Evolutionary conservation across 129 eudicot genomes (phyloP), one percentile per base, ranked within the genome.

Genomic region (Chrysanthemum makinoi): DNA sequence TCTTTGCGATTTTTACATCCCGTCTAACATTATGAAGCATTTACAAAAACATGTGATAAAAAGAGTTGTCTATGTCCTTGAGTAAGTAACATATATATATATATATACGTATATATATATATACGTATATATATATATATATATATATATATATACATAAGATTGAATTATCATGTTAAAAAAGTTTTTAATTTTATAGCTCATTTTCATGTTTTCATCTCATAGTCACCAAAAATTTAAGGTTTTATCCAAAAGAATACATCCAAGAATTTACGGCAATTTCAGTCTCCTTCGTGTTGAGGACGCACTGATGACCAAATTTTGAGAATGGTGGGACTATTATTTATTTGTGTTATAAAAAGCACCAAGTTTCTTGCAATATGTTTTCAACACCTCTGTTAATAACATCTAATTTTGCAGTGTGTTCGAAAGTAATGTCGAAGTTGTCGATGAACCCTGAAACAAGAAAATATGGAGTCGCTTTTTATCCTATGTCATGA

Each of bases 191-290:
- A 35, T 5, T 4, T 35, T 35, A 30, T 30, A 30, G 35, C 35
- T 20, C 24, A 66, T 35, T 19, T 72, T 8, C 24, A 16, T 69
- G 47, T 53, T 22, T 20, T 44, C 50, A 20, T 54, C 43, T 18
- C 81, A 92, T 95, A 70, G 80, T 78, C 43, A 87, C 97, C 55
- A 69, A 72, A 47, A 86, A 83, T 66, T 65, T 94, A 73, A 79
- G 96, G 79, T 94, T 85, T 75, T 89, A 89, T 59, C 87, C 79
- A 0, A 87, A 84, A 73, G 93, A 89, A 62, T 86, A 89, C 79
- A 76, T 94, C 26, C 98, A 85, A 61, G 92, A 89, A 79, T 87
- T 89, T 73, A 86, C 87, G 98, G 95, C 97, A 3, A 89, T 87
- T 54, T 85, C 96, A 2, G 79, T 84, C 8, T 87, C 96, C 28